Percentiles rank a stretch among this genome's conserved stretches.
phyloP scores from a whole-genome alignment of 2,329 filamentous ascomycete genomes.

The Zymoseptoria crescenta region DNA sequence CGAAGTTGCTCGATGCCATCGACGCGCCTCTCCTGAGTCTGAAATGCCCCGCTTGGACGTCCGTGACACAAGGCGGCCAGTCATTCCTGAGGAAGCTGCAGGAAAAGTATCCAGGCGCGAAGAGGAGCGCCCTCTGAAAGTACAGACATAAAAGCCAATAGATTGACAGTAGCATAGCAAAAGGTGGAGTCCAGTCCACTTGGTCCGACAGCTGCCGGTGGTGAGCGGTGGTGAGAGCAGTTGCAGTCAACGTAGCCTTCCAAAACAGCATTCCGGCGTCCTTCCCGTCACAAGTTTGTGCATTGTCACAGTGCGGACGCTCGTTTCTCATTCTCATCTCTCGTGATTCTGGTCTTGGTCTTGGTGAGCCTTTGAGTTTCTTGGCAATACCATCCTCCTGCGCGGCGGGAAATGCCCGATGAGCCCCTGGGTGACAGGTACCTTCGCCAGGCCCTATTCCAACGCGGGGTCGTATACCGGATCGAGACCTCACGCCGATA shows the following conservation, averaged over 20 bases:
- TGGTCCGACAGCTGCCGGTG: background rate
- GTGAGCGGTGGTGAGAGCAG: background rate
- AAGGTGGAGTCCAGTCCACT: background rate
- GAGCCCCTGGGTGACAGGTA: no score
- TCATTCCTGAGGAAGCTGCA: conserved; percentile 5
- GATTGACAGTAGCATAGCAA: background rate
- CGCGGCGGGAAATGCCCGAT: no score
- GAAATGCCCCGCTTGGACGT: conserved; percentile 7
- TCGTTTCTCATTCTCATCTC: background rate
- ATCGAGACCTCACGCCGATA: background rate
- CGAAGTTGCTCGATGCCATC: conserved; percentile 4
- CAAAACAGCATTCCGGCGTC: background rate
- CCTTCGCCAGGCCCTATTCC: no score
- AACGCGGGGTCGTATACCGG: background rate
- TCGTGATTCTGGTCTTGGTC: background rate
- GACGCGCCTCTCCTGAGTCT: conserved; percentile 7
- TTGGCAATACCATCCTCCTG: no score
- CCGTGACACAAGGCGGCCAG: conserved; percentile 7
- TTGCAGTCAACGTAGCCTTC: background rate
- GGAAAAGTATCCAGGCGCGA: conserved; percentile 9
- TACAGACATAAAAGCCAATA: background rate
- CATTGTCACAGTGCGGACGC: background rate
- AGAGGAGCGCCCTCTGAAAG: background rate
- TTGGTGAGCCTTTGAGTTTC: background rate
- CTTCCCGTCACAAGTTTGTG: background rate